Conservation (phyloP, 129 eudicot species). For the Flaveria sonorensis region DNA sequence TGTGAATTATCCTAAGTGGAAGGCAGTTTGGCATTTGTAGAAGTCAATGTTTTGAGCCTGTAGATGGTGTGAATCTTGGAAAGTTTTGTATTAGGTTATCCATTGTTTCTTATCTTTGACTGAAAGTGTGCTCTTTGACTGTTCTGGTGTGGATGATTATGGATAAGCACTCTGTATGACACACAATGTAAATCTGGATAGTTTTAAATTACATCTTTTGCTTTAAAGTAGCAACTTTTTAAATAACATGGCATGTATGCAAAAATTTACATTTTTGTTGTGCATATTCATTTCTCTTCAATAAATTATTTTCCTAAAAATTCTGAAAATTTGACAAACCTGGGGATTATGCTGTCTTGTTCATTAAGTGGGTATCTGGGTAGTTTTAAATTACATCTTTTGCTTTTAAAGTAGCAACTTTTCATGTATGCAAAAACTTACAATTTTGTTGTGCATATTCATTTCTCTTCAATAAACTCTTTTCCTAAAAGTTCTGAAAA, state of each 20-base stretch:
- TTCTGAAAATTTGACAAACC: background rate
- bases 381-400: background rate
- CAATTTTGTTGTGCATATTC: background rate
- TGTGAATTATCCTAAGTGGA: too few relatives aligned
- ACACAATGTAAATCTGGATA: background rate
- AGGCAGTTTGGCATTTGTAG: too few relatives aligned
- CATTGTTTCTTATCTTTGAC: too few relatives aligned
- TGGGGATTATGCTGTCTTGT: background rate
- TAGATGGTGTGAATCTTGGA: background rate
- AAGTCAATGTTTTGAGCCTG: background rate
- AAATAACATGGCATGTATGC: background rate
- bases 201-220: background rate
- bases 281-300: background rate
- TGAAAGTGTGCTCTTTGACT: background rate
- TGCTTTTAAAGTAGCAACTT: background rate
- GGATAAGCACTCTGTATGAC: too few relatives aligned
- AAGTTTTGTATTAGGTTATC: background rate
- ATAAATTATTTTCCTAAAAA: too few relatives aligned
- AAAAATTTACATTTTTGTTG: background rate
- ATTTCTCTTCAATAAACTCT: background rate
- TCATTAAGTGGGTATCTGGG: too few relatives aligned
- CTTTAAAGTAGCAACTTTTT: background rate
- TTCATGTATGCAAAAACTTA: background rate
- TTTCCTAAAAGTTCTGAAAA: background rate
- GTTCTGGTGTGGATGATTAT: background rate